Evolutionary conservation across 1,284 basidiomycete genomes (phyloP), one percentile per base, ranked within the genome.

Genomic region (Marasmius oreades): DNA sequence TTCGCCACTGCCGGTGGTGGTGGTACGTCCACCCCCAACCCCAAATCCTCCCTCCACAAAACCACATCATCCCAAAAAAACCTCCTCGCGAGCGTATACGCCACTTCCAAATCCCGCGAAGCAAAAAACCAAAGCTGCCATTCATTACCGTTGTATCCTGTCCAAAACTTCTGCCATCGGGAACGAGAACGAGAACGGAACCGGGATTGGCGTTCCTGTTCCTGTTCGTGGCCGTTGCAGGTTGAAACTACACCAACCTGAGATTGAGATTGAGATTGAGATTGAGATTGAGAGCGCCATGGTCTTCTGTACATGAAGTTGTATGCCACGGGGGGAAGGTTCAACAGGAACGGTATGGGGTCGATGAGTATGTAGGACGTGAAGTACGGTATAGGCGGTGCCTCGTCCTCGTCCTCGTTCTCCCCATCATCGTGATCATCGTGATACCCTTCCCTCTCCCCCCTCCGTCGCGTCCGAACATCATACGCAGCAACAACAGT

Each of bases 81-180:
- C 52, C 82, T 76, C 1, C 85, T 70, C 8, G 76, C 71, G 11
- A 88, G 73, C 24, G 81, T 76, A 6, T 81, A 74, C 44, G 84
- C 76, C 45, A 86, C 75, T 63, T 88, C 85, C 10, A 82, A 71
- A 59, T 88, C 86, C 8, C 79, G 77, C 51, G 78, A 79, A 18
- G 84, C 77, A 61, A 88, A 86, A 64, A 83, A 88, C 82, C 83
- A 87, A 55, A 87, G 62, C 67, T 85, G 74, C 82, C 83, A 86
- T 61, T 87, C 82, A 62, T 84, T 81, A 39, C 82, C 82, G 1
- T 62, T 61, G 44, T 63, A 65, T 11, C 47, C 28, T 11, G 24
- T 61, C 37, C 51, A 53, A 5, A 50, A 31, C 12, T 16, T 12
- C 16, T 33, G 24, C 47, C 47, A 50, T 8, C 31, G 47, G 5